Evolutionary conservation across 495 filamentous ascomycete genomes (phyloP), one percentile per base, ranked within the genome.

Genomic region (Parachaetomium inaequale): DNA sequence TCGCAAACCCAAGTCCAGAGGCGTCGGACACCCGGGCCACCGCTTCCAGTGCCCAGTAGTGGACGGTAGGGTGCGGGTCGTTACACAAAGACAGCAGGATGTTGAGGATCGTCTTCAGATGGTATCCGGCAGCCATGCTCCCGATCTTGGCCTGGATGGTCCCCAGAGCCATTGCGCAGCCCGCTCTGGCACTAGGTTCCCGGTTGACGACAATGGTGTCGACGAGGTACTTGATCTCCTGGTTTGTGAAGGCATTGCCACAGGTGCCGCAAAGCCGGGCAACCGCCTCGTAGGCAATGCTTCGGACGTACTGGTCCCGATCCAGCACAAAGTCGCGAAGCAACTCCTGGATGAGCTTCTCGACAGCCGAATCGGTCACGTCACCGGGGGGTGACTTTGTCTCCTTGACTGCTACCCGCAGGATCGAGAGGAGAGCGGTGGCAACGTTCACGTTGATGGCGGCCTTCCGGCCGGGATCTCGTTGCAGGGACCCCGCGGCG

Each of bases 121-220:
- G 94, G 67, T 92, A 89, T n/a, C 92, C 92, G 55, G 94, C 94
- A 59, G 95, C 95, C 93, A 99, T 98, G 64, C 94, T 94, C 58
- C 94, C 94, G 32, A 98, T 89, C 71, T 96, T 91, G 2, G 91
- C 87, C 73, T 98, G 94, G 47, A 98, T 98, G 64, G 87, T 91
- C 15, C 93, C 94, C 59, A 99, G 78, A 36, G 94, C 92, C 77
- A 94, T 87, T 21, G 95, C 95, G 71, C 92, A 99, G 29, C 94
- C 94, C 43, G 94, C 92, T 69, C 94, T 87, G 14, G 91, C 90
- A 69, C 90, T 93, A 6, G 94, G 94, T 61, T 99, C 94, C 31
- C 93, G 81, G 68, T 97, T 97, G 38, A 86, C 82, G 12, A 99
- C 91, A 66, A 99, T 96, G 7, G 87, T 94, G 57, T 97, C 92